Base-by-base conservation (phyloP, 257 asterid genomes). In the Solanum bulbocastanum region DNA sequence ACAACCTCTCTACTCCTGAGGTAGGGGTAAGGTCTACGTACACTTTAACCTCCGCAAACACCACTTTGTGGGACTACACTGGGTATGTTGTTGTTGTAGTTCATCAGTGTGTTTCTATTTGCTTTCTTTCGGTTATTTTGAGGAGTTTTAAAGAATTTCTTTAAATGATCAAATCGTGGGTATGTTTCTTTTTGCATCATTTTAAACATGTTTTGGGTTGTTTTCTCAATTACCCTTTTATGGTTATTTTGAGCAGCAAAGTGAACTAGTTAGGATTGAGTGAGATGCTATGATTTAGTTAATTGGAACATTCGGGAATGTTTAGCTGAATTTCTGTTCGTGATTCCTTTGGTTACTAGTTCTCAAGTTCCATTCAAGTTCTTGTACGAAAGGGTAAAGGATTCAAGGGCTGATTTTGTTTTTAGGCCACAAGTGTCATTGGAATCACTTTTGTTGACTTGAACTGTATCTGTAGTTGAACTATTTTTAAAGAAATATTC, bases 1-100 rank as follows among this genome's bases (percentile, higher is more conserved):
- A 60, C 3, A 60, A 60, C 30, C 30, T 60, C 69, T 60, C 25
- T 20, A 60, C 15, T 10, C 30, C 0, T 60, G 14, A 60, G 0
- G 5, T 60, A 60, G 69, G 30, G 14, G 30, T 23, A 60, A 2
- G 69, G 30, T 60, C 15, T 0, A 9, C 6, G 0, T 60, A 60
- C 30, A 60, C 69, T 60, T 23, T 22, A 22, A 3, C 6, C 30
- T 60, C 1, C 6, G 0, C 0, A 60, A 15, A 0, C 69, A 9
- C 69, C 69, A 60, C 30, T 60, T 60, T 60, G 69, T 60, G 30
- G 69, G 4, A 23, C 30, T 60, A 23, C 30, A 23, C 69, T 60
- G 0, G 69, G 69, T 1, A 62, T 62, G 32, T 3, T 18, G 62
- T 52, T 39, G 5, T 44, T 6, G 62, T 52, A 49, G 22, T 69